Base-by-base conservation (phyloP, 148 eudicot genomes). In the Rhododendron henanense region DNA sequence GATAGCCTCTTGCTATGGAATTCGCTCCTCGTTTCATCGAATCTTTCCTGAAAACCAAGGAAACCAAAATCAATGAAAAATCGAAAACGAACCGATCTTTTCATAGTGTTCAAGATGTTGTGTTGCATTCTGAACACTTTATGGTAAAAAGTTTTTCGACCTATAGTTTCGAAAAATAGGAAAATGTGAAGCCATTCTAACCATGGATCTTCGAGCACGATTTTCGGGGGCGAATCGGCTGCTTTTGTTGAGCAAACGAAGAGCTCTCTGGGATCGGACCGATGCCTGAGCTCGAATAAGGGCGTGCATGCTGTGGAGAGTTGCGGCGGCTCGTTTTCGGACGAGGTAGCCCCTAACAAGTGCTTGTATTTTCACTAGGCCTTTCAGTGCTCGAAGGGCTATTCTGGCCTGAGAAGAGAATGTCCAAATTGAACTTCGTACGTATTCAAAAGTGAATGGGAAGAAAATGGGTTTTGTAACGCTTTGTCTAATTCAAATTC, bases 331-430 rank as follows among this genome's bases (percentile, higher is more conserved):
- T 86, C 92, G 91, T 81, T 96, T 96, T 39, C 99, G 86, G 0
- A 96, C 99, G 18, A 96, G 93, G 79, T 86, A 96, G 47, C 99
- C 99, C 81, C 99, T 83, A 51, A 96, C 97, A 57, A 90, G 94
- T 78, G 99, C 99, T 87, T 96, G 99, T 77, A 96, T 73, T 83
- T 95, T 96, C 69, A 96, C 99, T n/a, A 96, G 92, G 10, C 96
- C 95, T 88, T 90, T 96, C 5, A 96, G 79, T 19, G 99, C 99
- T 89, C 95, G 85, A 19, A 92, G 89, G 18, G 99, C 99, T 89
- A 92, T 96, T 69, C 98, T 86, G 1, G 99, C 98, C 99, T 96
- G 89, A 44, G 10, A 63, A 25, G 8, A 16, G 61, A 5, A 35
- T 3, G 13, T 25, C 33, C 8, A 41, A n/a, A 33, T 37, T 47